Evolutionary conservation across 257 asterid genomes (phyloP).

Genomic region (Nemophila menziesii): DNA sequence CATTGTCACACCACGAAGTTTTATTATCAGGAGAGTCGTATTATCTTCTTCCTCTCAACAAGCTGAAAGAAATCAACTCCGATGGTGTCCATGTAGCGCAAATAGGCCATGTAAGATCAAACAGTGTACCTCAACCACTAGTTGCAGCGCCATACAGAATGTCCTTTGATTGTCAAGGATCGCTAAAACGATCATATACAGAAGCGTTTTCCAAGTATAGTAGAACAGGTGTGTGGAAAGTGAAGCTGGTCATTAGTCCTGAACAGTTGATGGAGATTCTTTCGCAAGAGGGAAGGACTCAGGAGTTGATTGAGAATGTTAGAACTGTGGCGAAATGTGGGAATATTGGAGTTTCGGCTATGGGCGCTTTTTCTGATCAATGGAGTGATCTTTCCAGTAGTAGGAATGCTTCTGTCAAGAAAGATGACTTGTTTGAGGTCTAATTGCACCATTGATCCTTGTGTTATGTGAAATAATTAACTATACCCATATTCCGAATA

Average conservation of each 20-base stretch:
- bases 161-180: conserved; percentile 54
- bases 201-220: background rate
- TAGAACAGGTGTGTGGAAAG: conserved; percentile 55
- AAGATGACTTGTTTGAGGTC: conserved; percentile 14
- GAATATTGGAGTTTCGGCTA: conserved; percentile 23
- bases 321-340: conserved; percentile 78
- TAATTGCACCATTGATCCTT: too few relatives aligned
- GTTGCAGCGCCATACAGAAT: conserved; percentile 46
- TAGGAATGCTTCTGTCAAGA: conserved; percentile 38
- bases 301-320: conserved; percentile 76
- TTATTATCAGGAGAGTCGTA: conserved; percentile 57
- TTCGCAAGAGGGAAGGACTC: conserved; percentile 57
- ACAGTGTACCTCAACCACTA: conserved; percentile 35
- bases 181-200: conserved; percentile 13
- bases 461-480: too few relatives aligned
- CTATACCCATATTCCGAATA: too few relatives aligned
- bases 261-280: conserved; percentile 61
- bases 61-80: background rate
- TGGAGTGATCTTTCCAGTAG: conserved; percentile 75
- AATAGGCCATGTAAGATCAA: conserved; percentile 52
- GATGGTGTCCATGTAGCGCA: conserved; percentile 8
- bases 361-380: conserved; percentile 42
- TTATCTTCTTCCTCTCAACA: conserved; percentile 51
- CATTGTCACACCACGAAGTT: conserved; percentile 42
- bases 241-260: conserved; percentile 63